phyloP scores from a whole-genome alignment of 306 rosid genomes.

The Adenanthera pavonina region DNA sequence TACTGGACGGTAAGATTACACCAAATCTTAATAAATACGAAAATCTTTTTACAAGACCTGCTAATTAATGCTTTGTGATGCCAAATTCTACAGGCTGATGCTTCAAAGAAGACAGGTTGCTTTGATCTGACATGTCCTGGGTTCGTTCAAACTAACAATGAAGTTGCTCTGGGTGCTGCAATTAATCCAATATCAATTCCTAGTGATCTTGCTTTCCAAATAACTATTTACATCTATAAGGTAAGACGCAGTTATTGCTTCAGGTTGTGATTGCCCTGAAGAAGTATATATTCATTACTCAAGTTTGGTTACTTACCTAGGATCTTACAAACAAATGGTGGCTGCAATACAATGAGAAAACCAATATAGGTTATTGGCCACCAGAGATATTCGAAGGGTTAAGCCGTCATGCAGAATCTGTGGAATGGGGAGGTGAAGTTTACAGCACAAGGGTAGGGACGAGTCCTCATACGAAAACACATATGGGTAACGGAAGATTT shows the following conservation, averaged over 20 bases:
- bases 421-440: constrained; percentile 87
- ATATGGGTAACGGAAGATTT: constrained; percentile 64
- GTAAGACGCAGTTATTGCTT: constrained; percentile 35
- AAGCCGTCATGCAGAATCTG: constrained; percentile 49
- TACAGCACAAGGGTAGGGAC: constrained; percentile 52
- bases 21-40: background rate
- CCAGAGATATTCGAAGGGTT: constrained; percentile 44
- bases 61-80: background rate
- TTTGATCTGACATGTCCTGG: constrained; percentile 80
- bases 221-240: constrained; percentile 53
- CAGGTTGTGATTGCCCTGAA: background rate
- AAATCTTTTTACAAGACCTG: background rate
- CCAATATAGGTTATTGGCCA: constrained; percentile 73
- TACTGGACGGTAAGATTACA: constrained; percentile 68
- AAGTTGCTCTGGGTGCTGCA: constrained; percentile 61
- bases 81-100: constrained; percentile 56
- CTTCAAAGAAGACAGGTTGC: constrained; percentile 69
- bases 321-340: constrained; percentile 74
- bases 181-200: constrained; percentile 50
- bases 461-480: constrained; percentile 65
- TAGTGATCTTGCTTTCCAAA: constrained; percentile 46
- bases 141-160: constrained; percentile 65
- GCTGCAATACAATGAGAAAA: constrained; percentile 64
- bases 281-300: background rate
- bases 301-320: constrained; percentile 35